Evolutionary conservation across 202 grass and related monocot genomes (phyloP).

Genomic region (Thinopyrum obtusiflorum): DNA sequence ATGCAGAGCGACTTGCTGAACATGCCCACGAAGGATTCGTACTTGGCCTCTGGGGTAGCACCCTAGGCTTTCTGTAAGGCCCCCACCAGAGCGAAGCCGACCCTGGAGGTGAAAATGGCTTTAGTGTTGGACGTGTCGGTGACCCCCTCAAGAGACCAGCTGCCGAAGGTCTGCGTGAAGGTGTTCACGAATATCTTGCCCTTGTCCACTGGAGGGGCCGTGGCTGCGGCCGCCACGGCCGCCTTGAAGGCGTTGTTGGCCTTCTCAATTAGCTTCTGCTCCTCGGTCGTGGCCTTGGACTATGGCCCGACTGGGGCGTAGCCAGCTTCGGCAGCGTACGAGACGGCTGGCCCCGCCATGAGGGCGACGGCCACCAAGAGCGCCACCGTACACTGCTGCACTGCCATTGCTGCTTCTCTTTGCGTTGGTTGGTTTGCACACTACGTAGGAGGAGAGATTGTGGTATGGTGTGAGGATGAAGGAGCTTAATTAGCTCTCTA

Average conservation of each 20-base stretch:
- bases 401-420: not conserved
- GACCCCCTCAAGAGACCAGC: not conserved
- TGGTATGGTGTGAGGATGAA: not conserved
- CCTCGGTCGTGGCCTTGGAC: not conserved
- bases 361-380: constrained; percentile 9
- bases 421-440: not conserved
- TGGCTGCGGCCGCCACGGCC: not conserved
- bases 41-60: too few species aligned
- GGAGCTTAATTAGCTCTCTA: not conserved
- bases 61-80: too few species aligned
- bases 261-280: not conserved
- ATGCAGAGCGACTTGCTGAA: too few species aligned
- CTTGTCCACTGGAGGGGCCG: not conserved
- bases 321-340: constrained; percentile 9
- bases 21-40: too few species aligned
- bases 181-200: not conserved
- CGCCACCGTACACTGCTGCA: not conserved
- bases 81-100: too few species aligned
- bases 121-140: not conserved
- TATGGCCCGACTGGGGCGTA: not conserved
- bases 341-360: constrained; percentile 7
- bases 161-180: not conserved
- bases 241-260: not conserved
- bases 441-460: not conserved
- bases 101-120: constrained; percentile 21